Conservation (phyloP, 169 alveolate genomes). For the Eimeria necatrix region DNA sequence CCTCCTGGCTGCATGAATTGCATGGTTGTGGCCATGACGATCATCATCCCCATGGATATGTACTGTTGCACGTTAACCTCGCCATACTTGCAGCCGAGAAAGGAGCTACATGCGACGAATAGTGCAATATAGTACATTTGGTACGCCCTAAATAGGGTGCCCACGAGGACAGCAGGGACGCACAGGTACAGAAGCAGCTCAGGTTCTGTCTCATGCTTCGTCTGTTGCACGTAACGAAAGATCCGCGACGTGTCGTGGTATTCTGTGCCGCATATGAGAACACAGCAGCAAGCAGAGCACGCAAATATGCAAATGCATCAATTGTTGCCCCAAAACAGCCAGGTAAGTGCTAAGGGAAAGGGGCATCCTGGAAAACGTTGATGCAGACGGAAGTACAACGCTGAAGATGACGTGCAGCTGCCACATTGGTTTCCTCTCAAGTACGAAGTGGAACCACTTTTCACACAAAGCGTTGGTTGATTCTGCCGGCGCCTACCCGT, state of each 20-base stretch:
- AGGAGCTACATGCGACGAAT: slow-evolving; percentile 42
- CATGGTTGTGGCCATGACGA: slow-evolving; percentile 50
- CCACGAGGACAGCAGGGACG: slow-evolving; percentile 55
- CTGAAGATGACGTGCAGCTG: background rate
- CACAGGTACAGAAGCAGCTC: slow-evolving; percentile 52
- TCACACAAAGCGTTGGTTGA: background rate
- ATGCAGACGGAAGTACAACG: background rate
- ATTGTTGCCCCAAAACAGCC: background rate
- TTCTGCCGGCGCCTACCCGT: background rate
- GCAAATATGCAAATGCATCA: background rate
- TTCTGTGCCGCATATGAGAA: slow-evolving; percentile 21
- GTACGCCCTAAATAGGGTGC: slow-evolving; percentile 18
- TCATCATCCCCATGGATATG: slow-evolving; percentile 39
- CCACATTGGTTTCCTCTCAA: background rate
- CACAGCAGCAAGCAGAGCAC: background rate
- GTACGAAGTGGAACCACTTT: background rate
- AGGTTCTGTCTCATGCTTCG: slow-evolving; percentile 51
- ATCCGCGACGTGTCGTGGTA: slow-evolving; percentile 47
- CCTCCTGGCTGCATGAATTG: slow-evolving; percentile 50
- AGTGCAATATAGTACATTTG: slow-evolving; percentile 45
- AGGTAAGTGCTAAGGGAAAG: background rate
- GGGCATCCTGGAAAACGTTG: background rate
- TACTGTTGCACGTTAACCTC: slow-evolving; percentile 48
- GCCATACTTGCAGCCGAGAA: slow-evolving; percentile 46
- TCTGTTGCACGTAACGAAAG: slow-evolving; percentile 22